Base-by-base conservation (phyloP, 352 stramenopile genomes). In the Globisporangium barbulae region DNA sequence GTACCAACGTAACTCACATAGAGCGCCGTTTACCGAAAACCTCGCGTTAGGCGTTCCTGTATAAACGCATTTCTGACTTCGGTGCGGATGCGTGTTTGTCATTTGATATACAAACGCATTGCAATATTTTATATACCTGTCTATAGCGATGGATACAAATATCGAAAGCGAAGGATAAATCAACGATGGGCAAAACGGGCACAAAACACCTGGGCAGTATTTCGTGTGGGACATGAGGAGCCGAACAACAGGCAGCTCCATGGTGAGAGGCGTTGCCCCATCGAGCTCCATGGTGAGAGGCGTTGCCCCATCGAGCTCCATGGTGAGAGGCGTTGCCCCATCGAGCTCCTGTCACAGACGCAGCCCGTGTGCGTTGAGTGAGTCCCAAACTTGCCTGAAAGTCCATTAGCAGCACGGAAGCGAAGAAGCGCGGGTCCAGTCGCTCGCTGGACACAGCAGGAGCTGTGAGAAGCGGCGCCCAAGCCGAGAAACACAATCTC, bases 1-100 rank as follows among this genome's bases (percentile, higher is more conserved):
- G 49, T 59, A n/a, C 47, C 37, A 41, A 64, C 35, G 37, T 59
- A 50, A 65, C 48, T 52, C 28, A 62, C 56, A 54, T 44, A 62
- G 56, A 53, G 56, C 17, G 33, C 25, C 13, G 6, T 44, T 30
- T 9, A 35, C 17, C 25, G 13, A 49, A 37, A 57, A 44, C 35
- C 28, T 63, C 45, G 8, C 3, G 21, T 41, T 19, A 42, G 33
- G 17, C 41, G 12, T 21, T 33, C 22, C 33, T 57, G 48, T 28
- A 53, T 33, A 53, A 59, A 35, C 7, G 0, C 0, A 64, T 67
- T n/a, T 3, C 33, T 39, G 4, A 2, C 25, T 0, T 25, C 13
- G 33, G 5, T 21, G 17, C 25, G 28, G 5, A 37, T 12, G 2
- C 1, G 6, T 13, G 4, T 44, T 44, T 44, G 31, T 35, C 31